A percentile compares a stretch with the other conserved stretches of the same genome.
phyloP scores from a whole-genome alignment of 2,329 filamentous ascomycete genomes.

The Rhinocladiella similis region DNA sequence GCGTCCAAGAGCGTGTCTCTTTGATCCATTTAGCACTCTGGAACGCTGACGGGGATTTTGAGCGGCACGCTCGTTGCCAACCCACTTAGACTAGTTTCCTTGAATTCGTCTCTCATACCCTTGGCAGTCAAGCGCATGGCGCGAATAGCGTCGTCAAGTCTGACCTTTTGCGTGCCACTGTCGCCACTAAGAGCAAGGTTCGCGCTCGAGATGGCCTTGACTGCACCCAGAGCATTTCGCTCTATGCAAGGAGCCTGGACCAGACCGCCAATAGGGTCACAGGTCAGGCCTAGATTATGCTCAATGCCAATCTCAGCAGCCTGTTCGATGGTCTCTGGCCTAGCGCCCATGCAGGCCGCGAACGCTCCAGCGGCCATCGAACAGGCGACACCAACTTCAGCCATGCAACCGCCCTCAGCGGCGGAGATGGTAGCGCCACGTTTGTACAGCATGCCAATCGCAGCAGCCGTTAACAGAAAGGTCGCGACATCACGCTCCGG shows the following conservation, averaged over 20 bases:
- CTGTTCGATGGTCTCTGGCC: conserved; percentile 25
- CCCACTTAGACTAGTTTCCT: conserved; percentile 27
- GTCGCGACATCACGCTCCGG: conserved; percentile 25
- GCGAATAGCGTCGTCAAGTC: conserved; percentile 25
- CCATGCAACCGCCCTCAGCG: conserved; percentile 28
- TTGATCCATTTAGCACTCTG: conserved; percentile 21
- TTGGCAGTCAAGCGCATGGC: conserved; percentile 27
- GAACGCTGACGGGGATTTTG: conserved; percentile 27
- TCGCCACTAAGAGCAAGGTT: conserved; percentile 26
- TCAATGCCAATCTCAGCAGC: conserved; percentile 28
- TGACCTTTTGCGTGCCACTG: conserved; percentile 23
- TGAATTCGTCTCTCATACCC: conserved; percentile 27
- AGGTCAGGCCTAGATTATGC: conserved; percentile 27
- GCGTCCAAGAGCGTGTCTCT: too few species aligned
- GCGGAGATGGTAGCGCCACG: conserved; percentile 27
- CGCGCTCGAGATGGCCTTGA: conserved; percentile 27
- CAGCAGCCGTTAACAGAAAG: conserved; percentile 24
- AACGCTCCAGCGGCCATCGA: conserved; percentile 27
- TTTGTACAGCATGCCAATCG: conserved; percentile 26
- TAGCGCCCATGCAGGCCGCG: conserved; percentile 27
- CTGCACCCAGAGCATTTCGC: conserved; percentile 25
- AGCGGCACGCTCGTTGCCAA: conserved; percentile 25
- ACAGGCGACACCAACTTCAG: conserved; percentile 27
- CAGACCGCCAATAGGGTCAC: conserved; percentile 25
- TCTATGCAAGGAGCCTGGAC: conserved; percentile 28